These are phyloP conservation scores for Euphorbia pulcherrima DNA, from an alignment of 345 rosid genomes.

Conservation along the genomic window DNA sequence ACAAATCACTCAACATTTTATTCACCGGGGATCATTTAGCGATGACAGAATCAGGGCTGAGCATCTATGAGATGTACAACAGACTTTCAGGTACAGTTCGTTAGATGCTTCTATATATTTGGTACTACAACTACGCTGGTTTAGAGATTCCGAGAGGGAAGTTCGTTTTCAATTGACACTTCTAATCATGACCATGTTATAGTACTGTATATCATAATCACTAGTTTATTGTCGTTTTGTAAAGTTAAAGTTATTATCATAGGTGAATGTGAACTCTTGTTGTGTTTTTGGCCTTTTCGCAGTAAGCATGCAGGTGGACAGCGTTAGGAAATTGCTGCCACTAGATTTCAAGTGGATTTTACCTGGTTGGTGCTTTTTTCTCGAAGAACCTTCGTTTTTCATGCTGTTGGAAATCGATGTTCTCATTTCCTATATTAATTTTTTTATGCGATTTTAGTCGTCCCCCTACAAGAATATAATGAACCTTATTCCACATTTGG, in stretches of 20 bases:
- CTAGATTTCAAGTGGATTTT: constrained; percentile 37
- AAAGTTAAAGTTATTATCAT: background rate
- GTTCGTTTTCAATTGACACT: background rate
- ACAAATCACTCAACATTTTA: constrained; percentile 28
- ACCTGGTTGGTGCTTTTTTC: constrained; percentile 31
- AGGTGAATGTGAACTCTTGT: background rate
- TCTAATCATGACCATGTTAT: background rate
- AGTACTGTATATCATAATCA: background rate
- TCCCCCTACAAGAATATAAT: background rate
- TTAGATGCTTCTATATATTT: background rate
- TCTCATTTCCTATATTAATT: background rate
- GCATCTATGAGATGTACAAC: constrained; percentile 33
- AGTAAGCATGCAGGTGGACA: constrained; percentile 34
- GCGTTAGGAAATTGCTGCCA: constrained; percentile 29
- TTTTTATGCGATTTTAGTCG: background rate
- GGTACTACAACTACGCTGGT: background rate
- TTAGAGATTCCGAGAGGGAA: background rate
- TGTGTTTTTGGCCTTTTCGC: constrained; percentile 11
- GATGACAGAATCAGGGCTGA: constrained; percentile 28
- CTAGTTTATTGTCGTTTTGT: background rate
- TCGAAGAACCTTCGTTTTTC: background rate
- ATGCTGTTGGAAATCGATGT: background rate
- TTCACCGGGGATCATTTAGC: constrained; percentile 39
- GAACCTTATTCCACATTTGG: background rate
- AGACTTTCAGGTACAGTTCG: constrained; percentile 22